Evolutionary conservation across 257 asterid genomes (phyloP).

Genomic region (Fraxinus excelsior): DNA sequence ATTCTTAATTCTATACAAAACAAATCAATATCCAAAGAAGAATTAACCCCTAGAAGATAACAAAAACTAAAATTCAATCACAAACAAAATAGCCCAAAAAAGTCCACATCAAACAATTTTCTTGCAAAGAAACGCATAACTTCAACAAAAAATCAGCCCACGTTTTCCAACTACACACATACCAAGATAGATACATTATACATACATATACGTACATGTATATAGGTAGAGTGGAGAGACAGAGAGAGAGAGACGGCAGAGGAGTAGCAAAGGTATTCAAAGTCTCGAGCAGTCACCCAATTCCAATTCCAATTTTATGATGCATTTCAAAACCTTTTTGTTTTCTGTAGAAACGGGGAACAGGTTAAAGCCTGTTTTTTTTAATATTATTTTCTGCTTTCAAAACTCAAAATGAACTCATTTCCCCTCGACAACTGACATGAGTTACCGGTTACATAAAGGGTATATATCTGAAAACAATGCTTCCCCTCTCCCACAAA

Average conservation of each 20-base stretch:
- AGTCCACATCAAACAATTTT: slow-evolving; percentile 25
- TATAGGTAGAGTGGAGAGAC: slow-evolving; percentile 1
- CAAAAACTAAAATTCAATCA: slow-evolving; percentile 15
- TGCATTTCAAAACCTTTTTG: slow-evolving; percentile 9
- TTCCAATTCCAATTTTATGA: no score
- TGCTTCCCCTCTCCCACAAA: neutral
- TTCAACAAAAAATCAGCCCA: slow-evolving; percentile 1
- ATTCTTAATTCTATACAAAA: slow-evolving; percentile 17
- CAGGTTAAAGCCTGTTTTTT: slow-evolving; percentile 8
- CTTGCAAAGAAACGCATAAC: neutral
- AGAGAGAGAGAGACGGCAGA: neutral
- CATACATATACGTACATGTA: neutral
- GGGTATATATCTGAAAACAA: neutral
- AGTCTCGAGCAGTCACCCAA: neutral
- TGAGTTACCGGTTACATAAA: neutral
- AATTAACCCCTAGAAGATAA: slow-evolving; percentile 14
- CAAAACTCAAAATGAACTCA: neutral
- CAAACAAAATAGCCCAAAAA: slow-evolving; percentile 15
- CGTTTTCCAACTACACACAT: neutral
- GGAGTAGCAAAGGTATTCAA: slow-evolving; percentile 11
- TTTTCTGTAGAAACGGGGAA: neutral
- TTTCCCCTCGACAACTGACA: neutral
- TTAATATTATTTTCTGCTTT: neutral
- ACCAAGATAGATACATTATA: neutral
- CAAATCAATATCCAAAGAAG: slow-evolving; percentile 24